phyloP scores from a whole-genome alignment of 495 filamentous ascomycete genomes.

The Podospora didyma region DNA sequence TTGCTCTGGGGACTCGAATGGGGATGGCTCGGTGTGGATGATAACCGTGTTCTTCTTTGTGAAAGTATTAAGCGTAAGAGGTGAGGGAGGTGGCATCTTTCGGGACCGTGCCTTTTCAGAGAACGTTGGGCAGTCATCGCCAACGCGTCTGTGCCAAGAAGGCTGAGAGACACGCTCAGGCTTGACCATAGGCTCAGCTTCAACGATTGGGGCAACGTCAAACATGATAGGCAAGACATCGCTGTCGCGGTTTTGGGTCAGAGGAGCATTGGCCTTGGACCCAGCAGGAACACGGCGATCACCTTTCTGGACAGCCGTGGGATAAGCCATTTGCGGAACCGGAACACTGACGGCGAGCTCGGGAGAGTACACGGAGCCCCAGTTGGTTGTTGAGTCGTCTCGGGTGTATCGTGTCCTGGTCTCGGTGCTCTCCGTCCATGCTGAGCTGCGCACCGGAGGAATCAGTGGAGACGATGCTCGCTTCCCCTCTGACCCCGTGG shows the following conservation, averaged over 20 bases:
- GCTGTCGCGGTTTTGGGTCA: neutral
- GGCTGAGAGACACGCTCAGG: slow-evolving; percentile 18
- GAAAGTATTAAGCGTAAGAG: slow-evolving; percentile 36
- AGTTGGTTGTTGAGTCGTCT: slow-evolving; percentile 35
- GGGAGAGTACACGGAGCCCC: slow-evolving; percentile 40
- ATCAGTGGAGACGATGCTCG: slow-evolving; percentile 37
- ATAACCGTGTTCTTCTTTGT: slow-evolving; percentile 28
- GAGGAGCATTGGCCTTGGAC: neutral
- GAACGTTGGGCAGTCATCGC: slow-evolving; percentile 51
- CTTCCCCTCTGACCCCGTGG: slow-evolving; percentile 22
- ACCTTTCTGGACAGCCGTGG: slow-evolving; percentile 29
- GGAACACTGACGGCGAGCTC: slow-evolving; percentile 32
- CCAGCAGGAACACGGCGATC: slow-evolving; percentile 8
- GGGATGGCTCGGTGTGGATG: slow-evolving; percentile 41
- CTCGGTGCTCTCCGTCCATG: slow-evolving; percentile 28
- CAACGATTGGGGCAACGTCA: slow-evolving; percentile 17
- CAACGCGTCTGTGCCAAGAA: slow-evolving; percentile 48
- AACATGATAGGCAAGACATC: slow-evolving; percentile 34
- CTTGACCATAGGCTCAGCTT: slow-evolving; percentile 1
- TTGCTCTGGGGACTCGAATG: slow-evolving; percentile 44
- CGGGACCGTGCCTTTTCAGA: slow-evolving; percentile 36
- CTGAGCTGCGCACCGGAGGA: slow-evolving; percentile 25
- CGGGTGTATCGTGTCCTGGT: slow-evolving; percentile 26
- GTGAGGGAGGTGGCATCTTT: slow-evolving; percentile 47
- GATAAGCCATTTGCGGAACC: slow-evolving; percentile 26